Conservation (phyloP, 257 asterid species). For the Gentiana dahurica region DNA sequence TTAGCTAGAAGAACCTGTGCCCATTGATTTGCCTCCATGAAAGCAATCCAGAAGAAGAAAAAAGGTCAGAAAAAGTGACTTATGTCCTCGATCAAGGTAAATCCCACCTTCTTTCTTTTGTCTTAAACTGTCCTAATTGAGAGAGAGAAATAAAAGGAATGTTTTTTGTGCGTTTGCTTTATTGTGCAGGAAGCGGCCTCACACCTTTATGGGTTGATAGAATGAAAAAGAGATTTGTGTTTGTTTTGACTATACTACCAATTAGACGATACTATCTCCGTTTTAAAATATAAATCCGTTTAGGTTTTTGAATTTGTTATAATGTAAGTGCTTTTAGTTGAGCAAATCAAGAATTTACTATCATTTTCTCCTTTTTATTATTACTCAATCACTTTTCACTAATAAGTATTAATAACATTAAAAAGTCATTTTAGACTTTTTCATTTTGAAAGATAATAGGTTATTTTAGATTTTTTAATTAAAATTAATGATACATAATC, state of each 20-base stretch:
- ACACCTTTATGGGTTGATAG: slow-evolving; percentile 20
- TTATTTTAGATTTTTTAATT: too few relatives aligned
- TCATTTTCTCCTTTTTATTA: too few relatives aligned
- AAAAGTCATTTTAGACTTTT: too few relatives aligned
- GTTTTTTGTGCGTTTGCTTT: slow-evolving; percentile 24
- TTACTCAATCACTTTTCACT: too few relatives aligned
- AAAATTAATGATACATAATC: too few relatives aligned
- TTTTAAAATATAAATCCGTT: too few relatives aligned
- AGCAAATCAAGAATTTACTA: too few relatives aligned
- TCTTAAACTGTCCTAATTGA: slow-evolving; percentile 42
- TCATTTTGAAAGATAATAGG: too few relatives aligned
- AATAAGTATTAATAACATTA: too few relatives aligned
- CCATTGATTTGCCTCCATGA: slow-evolving; percentile 65
- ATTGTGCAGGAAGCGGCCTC: slow-evolving; percentile 4
- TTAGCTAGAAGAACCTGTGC: slow-evolving; percentile 36
- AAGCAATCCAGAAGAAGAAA: neutral
- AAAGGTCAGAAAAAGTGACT: slow-evolving; percentile 17
- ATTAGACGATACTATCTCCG: too few relatives aligned
- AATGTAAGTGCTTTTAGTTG: too few relatives aligned
- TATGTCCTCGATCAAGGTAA: slow-evolving; percentile 14
- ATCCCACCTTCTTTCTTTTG: slow-evolving; percentile 31
- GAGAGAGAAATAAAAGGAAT: slow-evolving; percentile 29
- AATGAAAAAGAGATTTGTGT: slow-evolving; percentile 10
- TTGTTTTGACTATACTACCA: slow-evolving; percentile 26
- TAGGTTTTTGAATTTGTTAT: too few relatives aligned